Base-by-base conservation (phyloP, 768 basidiomycete genomes). In the Obba rivulosa region DNA sequence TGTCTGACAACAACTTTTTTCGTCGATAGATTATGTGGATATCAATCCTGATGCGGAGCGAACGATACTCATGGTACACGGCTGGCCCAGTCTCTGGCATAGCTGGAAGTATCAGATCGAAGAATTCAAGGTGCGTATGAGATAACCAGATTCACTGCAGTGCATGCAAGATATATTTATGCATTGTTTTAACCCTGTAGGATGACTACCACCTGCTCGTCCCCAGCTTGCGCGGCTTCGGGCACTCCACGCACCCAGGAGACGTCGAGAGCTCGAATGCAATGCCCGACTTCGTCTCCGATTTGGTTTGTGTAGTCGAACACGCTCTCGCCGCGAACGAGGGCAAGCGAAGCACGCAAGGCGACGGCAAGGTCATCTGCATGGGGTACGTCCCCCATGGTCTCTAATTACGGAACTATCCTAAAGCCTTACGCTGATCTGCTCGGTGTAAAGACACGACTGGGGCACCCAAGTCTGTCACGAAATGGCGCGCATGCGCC, bases 21-120 rank as follows among this genome's bases (percentile, higher is more conserved):
- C 23, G 8, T 4, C 16, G 11, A 22, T 51, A 84, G 85, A 75
- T 52, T 88, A 87, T 57, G 74, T 80, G 20, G 75, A 87, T 35
- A 58, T 87, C 50, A 85, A 87, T 52, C 72, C 80, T 9, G 52
- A 49, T 0, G 77, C 77, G 3, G 62, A 73, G 22, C 69, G 64
- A 13, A 77, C 80, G 0, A 64, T 88, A 2, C 41, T 89, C 24
- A 74, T 89, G 73, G 79, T 88, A 0, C 87, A 89, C 56, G 87
- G 87, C 3, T 89, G 87, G 87, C 87, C 87, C 0, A 75, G 80
- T 53, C 62, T 87, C 3, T 89, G 87, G 87, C 82, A 79, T 46
- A 77, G 75, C 17, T 89, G 86, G 87, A 73, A 80, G 31, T 75
- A 74, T 25, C 87, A 89, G 59, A 86, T 89, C 16, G 66, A 78